Conservation (phyloP, 129 eudicot species). For the Logfia minima region DNA sequence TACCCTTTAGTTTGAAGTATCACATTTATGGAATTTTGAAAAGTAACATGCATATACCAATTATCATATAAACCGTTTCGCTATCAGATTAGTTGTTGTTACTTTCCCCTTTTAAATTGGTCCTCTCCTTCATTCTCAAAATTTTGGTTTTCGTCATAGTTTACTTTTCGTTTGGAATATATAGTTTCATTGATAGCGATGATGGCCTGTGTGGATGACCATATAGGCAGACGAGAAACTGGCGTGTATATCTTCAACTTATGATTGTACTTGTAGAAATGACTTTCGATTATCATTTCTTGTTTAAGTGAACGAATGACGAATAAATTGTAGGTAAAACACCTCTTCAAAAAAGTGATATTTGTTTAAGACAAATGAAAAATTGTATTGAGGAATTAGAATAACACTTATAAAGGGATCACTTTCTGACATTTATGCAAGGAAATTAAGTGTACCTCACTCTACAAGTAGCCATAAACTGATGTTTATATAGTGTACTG, state of each 20-base stretch:
- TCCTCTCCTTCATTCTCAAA: background rate
- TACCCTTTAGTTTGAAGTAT: slow-evolving; percentile 14
- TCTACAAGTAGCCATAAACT: no score
- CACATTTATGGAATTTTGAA: slow-evolving; percentile 12
- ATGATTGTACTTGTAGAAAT: no score
- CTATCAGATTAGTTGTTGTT: slow-evolving; percentile 5
- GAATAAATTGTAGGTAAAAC: no score
- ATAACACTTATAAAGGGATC: no score
- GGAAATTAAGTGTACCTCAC: no score
- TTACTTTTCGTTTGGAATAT: background rate
- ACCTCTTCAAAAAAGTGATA: no score
- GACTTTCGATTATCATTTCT: no score
- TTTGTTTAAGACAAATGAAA: no score
- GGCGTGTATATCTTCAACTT: background rate
- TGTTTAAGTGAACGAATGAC: no score
- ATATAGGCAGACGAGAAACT: background rate
- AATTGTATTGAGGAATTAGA: no score
- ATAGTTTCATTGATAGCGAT: background rate
- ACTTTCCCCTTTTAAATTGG: background rate
- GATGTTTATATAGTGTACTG: no score
- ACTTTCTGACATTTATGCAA: no score
- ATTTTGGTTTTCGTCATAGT: background rate
- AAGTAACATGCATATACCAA: slow-evolving; percentile 1
- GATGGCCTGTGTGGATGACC: background rate
- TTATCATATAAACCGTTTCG: background rate